Conservation (phyloP, 306 rosid genomes). For the Cucumis melo region DNA sequence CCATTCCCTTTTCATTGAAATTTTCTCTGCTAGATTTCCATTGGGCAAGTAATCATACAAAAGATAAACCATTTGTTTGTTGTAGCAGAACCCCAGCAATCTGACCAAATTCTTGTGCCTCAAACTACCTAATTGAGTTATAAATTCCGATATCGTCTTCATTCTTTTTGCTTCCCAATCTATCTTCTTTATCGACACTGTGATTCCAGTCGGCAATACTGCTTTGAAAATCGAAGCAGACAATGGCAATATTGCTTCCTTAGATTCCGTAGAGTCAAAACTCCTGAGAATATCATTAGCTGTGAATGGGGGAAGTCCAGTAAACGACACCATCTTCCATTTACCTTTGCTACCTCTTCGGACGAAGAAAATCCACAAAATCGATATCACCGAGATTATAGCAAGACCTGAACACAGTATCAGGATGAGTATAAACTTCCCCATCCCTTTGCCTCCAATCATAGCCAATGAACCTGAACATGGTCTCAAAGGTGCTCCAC, state of each 20-base stretch:
- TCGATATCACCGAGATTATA: constrained; percentile 31
- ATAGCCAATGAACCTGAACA: constrained; percentile 49
- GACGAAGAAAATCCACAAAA: constrained; percentile 30
- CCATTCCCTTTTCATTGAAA: constrained; percentile 56
- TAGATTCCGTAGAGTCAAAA: constrained; percentile 34
- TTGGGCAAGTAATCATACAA: constrained; percentile 68
- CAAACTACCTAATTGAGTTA: constrained; percentile 46
- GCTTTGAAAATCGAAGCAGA: constrained; percentile 41
- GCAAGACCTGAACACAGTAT: constrained; percentile 42
- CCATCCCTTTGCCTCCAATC: constrained; percentile 33
- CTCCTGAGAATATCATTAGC: constrained; percentile 66
- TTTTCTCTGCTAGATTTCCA: constrained; percentile 65
- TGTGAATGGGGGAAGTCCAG: constrained; percentile 79
- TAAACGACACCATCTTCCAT: constrained; percentile 80
- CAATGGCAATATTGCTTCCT: constrained; percentile 24
- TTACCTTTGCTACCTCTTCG: constrained; percentile 31
- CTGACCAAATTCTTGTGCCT: constrained; percentile 64
- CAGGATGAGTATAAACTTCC: constrained; percentile 39
- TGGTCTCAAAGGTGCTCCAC: constrained; percentile 65
- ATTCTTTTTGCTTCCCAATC: constrained; percentile 50
- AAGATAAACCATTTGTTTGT: constrained; percentile 59
- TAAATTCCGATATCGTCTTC: constrained; percentile 30
- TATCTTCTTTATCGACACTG: constrained; percentile 62
- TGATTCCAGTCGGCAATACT: constrained; percentile 87
- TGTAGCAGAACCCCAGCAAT: constrained; percentile 61